Conservation (phyloP, 148 eudicot genomes). For the Vaccinium myrtillus region DNA sequence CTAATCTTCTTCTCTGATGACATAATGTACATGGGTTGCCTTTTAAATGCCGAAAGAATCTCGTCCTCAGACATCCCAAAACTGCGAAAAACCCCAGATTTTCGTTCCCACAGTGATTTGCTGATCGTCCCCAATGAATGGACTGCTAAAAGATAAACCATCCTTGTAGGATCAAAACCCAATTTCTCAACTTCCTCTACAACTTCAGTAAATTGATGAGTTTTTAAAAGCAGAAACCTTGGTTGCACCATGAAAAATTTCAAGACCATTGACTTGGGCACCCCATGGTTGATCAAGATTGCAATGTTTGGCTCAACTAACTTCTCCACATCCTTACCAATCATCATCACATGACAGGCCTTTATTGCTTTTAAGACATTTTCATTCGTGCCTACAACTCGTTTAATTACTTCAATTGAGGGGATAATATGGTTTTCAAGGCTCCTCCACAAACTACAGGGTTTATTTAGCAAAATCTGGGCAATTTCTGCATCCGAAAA, state of each 20-base stretch:
- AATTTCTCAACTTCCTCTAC: slow-evolving; percentile 8
- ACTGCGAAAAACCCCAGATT: slow-evolving; percentile 10
- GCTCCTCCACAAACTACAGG: slow-evolving; percentile 14
- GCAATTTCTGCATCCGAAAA: background rate
- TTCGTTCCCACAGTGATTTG: slow-evolving; percentile 20
- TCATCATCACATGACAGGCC: background rate
- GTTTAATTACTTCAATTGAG: background rate
- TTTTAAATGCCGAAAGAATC: slow-evolving; percentile 15
- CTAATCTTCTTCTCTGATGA: slow-evolving; percentile 19
- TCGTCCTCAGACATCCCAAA: slow-evolving; percentile 26
- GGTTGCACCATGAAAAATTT: background rate
- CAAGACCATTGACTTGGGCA: slow-evolving; percentile 5
- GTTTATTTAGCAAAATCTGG: background rate
- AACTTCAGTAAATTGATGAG: background rate
- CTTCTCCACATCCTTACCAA: background rate
- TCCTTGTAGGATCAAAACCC: slow-evolving; percentile 20
- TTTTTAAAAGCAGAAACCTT: background rate
- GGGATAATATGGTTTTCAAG: slow-evolving; percentile 21
- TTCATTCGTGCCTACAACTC: slow-evolving; percentile 8
- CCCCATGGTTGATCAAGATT: slow-evolving; percentile 20
- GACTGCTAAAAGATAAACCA: slow-evolving; percentile 8
- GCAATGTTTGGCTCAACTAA: slow-evolving; percentile 14
- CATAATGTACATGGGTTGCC: slow-evolving; percentile 16
- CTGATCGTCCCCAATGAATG: background rate
- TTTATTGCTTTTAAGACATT: slow-evolving; percentile 10